Conservation (phyloP, 148 eudicot genomes). For the Suaeda aralocaspica region DNA sequence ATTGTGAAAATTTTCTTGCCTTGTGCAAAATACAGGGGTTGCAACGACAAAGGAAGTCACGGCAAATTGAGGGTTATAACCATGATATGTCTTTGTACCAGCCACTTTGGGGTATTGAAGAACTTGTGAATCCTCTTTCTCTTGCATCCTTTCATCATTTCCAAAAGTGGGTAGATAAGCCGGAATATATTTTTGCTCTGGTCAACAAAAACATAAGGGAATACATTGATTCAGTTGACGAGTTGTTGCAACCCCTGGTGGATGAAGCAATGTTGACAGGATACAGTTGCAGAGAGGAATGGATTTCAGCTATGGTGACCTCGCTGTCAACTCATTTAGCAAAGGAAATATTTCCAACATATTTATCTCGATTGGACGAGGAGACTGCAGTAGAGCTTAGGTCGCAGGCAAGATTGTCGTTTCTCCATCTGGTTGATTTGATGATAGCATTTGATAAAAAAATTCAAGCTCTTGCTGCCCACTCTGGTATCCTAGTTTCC, state of each 20-base stretch:
- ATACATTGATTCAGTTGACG: constrained; percentile 85
- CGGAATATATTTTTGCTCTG: constrained; percentile 89
- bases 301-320: constrained; percentile 83
- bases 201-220: constrained; percentile 79
- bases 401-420: constrained; percentile 54
- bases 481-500: constrained; percentile 52
- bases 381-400: constrained; percentile 42
- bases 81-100: constrained; percentile 49
- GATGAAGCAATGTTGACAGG: constrained; percentile 94
- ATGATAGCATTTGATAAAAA: constrained; percentile 88
- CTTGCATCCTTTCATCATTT: constrained; percentile 78
- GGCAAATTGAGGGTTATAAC: constrained; percentile 73
- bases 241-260: constrained; percentile 83
- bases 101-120: constrained; percentile 96
- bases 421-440: constrained; percentile 82
- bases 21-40: constrained; percentile 77
- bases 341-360: constrained; percentile 69
- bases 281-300: constrained; percentile 95
- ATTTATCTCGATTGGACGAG: constrained; percentile 54
- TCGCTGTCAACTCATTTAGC: constrained; percentile 80
- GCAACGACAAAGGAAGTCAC: constrained; percentile 69
- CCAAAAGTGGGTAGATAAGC: constrained; percentile 80
- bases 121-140: constrained; percentile 78
- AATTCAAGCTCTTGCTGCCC: constrained; percentile 51
- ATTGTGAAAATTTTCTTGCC: constrained; percentile 76